These are phyloP conservation scores for Elaeagnus macrophylla DNA, from an alignment of 306 rosid genomes.

Conservation along the genomic window DNA sequence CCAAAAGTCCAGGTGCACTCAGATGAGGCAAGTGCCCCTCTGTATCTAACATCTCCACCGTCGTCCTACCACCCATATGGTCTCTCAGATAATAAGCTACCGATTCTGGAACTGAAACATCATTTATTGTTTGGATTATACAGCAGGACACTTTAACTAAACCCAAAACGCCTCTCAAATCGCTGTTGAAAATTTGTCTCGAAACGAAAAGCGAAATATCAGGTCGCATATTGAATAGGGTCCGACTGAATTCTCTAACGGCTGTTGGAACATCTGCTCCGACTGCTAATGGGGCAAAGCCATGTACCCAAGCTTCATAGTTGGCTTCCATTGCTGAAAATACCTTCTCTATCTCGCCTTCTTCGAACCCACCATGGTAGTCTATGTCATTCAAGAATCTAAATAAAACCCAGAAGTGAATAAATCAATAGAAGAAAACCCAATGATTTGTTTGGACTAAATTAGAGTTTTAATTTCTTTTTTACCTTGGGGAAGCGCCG, in stretches of 20 bases:
- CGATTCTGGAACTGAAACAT: conserved; percentile 62
- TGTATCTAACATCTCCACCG: conserved; percentile 63
- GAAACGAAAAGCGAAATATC: conserved; percentile 73
- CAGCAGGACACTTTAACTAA: conserved; percentile 68
- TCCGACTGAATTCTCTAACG: conserved; percentile 71
- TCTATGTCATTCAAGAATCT: conserved; percentile 79
- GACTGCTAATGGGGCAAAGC: conserved; percentile 68
- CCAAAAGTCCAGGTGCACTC: conserved; percentile 61
- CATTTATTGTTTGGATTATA: conserved; percentile 68
- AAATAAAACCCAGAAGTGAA: neutral
- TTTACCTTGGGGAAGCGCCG: conserved; percentile 92
- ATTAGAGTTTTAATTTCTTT: neutral
- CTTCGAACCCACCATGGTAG: conserved; percentile 84
- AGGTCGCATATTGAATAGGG: conserved; percentile 88
- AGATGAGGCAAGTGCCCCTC: conserved; percentile 93
- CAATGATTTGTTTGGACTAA: neutral
- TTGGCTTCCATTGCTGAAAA: conserved; percentile 73
- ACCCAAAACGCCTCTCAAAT: conserved; percentile 66
- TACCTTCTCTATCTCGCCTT: conserved; percentile 49
- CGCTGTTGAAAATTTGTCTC: conserved; percentile 63
- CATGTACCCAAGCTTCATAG: conserved; percentile 76
- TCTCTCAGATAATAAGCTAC: conserved; percentile 69
- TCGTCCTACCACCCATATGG: conserved; percentile 71
- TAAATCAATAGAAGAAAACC: neutral
- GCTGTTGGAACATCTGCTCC: conserved; percentile 86